These are phyloP conservation scores for Jatropha multifida DNA, from an alignment of 441 rosid species.

Conservation along the genomic window DNA sequence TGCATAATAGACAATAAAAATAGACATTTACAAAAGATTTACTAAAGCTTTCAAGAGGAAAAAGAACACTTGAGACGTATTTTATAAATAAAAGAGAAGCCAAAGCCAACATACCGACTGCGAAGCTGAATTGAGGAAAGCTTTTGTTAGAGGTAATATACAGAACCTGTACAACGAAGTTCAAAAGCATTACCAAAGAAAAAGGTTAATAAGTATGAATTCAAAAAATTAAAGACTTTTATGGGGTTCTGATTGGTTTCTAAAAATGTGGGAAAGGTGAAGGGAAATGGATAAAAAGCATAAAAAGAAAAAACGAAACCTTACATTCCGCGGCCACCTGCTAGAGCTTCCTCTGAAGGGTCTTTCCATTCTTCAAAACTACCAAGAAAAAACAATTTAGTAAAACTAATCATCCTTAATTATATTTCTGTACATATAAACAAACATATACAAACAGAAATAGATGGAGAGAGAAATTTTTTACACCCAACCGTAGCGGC, in stretches of 20 bases:
- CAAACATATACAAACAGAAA: background rate
- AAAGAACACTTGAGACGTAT: background rate
- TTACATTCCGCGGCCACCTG: constrained; percentile 71
- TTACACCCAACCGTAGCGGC: constrained; percentile 69
- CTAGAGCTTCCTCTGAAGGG: constrained; percentile 60
- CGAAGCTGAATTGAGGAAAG: constrained; percentile 38
- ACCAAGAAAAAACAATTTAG: background rate
- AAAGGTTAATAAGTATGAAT: background rate
- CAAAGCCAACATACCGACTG: constrained; percentile 34
- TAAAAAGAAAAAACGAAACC: background rate
- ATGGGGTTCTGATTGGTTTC: background rate
- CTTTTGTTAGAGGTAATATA: constrained; percentile 47
- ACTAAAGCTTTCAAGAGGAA: background rate
- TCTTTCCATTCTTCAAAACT: constrained; percentile 65
- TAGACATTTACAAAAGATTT: background rate
- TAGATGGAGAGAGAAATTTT: background rate
- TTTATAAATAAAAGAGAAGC: background rate
- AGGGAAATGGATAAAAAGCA: background rate
- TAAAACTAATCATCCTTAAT: background rate
- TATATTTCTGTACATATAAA: too few relatives aligned
- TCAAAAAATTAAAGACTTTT: too few relatives aligned
- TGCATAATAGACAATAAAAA: background rate
- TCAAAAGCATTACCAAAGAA: background rate
- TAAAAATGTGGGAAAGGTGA: background rate
- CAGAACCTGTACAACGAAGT: constrained; percentile 42